Conservation (phyloP, 1,284 basidiomycete genomes). For the Vanrija humicola region DNA sequence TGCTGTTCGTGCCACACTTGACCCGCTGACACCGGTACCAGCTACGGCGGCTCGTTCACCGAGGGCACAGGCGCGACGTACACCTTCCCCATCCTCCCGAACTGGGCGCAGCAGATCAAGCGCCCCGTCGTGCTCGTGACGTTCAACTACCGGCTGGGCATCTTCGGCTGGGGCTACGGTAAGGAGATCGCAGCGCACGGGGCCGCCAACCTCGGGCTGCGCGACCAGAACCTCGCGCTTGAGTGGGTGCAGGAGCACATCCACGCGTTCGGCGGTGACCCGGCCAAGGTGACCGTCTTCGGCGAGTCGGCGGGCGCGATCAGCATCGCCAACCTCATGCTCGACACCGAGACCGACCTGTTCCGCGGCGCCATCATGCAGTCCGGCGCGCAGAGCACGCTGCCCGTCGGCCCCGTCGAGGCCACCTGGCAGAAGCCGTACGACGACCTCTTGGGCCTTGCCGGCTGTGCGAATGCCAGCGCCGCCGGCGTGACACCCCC, state of each 20-base stretch:
- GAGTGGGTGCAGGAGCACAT: slow-evolving; percentile 54
- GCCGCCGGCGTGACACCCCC: neutral
- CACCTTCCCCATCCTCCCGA: slow-evolving; percentile 22
- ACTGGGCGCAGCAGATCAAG: slow-evolving; percentile 4
- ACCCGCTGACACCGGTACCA: neutral
- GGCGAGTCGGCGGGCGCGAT: slow-evolving; percentile 49
- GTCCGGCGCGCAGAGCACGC: slow-evolving; percentile 40
- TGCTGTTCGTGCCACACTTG: slow-evolving; percentile 1
- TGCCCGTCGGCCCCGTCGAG: slow-evolving; percentile 26
- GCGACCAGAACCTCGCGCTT: slow-evolving; percentile 51
- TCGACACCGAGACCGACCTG: slow-evolving; percentile 29
- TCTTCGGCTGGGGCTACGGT: slow-evolving; percentile 49
- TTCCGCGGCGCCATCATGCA: slow-evolving; percentile 49
- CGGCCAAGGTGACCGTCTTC: slow-evolving; percentile 44
- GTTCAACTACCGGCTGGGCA: slow-evolving; percentile 51
- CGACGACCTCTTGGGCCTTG: slow-evolving; percentile 25
- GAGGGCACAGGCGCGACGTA: slow-evolving; percentile 22
- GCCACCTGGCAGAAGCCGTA: slow-evolving; percentile 34
- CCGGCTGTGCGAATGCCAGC: slow-evolving; percentile 17
- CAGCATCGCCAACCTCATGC: slow-evolving; percentile 32
- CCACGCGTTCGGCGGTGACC: slow-evolving; percentile 52
- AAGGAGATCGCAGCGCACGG: slow-evolving; percentile 34
- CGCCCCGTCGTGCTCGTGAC: slow-evolving; percentile 49
- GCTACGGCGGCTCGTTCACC: slow-evolving; percentile 44
- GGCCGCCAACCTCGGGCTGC: slow-evolving; percentile 45